Evolutionary conservation across 768 basidiomycete genomes (phyloP).

Genomic region (Steccherinum ochraceum): DNA sequence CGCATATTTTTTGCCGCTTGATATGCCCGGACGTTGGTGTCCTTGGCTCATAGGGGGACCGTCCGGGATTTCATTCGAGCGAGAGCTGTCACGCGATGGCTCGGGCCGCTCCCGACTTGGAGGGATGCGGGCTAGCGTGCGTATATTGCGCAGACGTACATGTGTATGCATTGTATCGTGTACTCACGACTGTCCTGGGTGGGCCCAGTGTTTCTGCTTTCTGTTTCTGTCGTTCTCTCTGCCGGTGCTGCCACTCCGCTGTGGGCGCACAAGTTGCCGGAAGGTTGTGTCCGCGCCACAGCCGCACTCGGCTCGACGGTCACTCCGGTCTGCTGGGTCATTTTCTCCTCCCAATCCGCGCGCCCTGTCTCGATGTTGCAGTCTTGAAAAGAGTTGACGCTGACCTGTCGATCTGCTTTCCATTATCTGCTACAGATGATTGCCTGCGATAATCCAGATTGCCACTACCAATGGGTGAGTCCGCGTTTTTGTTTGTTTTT

Average conservation of each 20-base stretch:
- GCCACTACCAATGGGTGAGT: constrained; percentile 59
- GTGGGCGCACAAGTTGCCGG: too few species aligned
- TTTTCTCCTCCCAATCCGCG: too few species aligned
- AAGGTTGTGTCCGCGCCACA: too few species aligned
- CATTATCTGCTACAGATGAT: constrained; percentile 41
- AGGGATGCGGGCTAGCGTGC: background rate
- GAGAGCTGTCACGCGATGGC: background rate
- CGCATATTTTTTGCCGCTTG: background rate
- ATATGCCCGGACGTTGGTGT: background rate
- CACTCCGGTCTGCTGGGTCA: background rate
- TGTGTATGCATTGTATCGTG: background rate
- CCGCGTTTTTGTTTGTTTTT: background rate
- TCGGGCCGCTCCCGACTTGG: background rate
- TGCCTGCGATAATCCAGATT: constrained; percentile 52
- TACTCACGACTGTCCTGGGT: background rate
- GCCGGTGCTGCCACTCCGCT: too few species aligned
- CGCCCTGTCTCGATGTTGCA: background rate
- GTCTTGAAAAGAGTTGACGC: background rate
- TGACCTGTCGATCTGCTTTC: constrained; percentile 3
- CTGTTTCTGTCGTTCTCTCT: background rate
- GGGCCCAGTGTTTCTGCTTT: background rate
- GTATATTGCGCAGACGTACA: background rate
- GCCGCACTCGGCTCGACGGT: background rate
- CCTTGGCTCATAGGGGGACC: too few species aligned
- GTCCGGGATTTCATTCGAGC: background rate